Base-by-base conservation (phyloP, 1,284 basidiomycete genomes). In the Sanghuangporus sanghuang region DNA sequence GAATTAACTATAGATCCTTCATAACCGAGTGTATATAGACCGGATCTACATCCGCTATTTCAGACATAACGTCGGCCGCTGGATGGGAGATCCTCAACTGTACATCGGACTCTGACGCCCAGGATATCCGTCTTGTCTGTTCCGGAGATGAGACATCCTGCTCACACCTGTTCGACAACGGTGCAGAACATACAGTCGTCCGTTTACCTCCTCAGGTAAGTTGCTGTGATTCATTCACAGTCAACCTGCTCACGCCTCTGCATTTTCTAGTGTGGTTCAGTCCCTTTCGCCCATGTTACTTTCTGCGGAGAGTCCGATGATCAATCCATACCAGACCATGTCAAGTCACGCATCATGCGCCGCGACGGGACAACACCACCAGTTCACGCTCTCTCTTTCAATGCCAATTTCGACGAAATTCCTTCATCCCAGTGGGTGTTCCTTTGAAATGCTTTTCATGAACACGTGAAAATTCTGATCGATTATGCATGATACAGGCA, bases 51-150 rank as follows among this genome's bases (percentile, higher is more conserved):
- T 69, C 69, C 35, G 73, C 79, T 3, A 80, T 85, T 48, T 78
- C 81, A 3, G 83, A 85, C 67, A 78, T 85, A 60, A 84, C 83
- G 0, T 57, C 70, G 7, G 81, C 81, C 6, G 81, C 79, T 12
- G 82, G 82, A 52, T 85, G 83, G 83, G 71, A 75, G 21, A 81
- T 58, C n/a, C 66, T 82, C 50, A 74, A 71, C 59, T 85, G 83
- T 68, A 72, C 78, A 53, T n/a, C 77, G 2, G 71, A 75, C 52
- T 67, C 71, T 1, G 67, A 74, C 6, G 65, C 73, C n/a, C 82
- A 84, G 66, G 75, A 79, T 57, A 78, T 85, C 57, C 78, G 79
- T 7, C 72, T 82, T 21, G 80, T 82, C 2, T 85, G 83, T 69
- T 72, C 63, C 18, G 71, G 70, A 39, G 71, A 74, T 23, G 67